Evolutionary conservation across 148 eudicot species (phyloP).

Genomic region (Gaultheria prostrata): DNA sequence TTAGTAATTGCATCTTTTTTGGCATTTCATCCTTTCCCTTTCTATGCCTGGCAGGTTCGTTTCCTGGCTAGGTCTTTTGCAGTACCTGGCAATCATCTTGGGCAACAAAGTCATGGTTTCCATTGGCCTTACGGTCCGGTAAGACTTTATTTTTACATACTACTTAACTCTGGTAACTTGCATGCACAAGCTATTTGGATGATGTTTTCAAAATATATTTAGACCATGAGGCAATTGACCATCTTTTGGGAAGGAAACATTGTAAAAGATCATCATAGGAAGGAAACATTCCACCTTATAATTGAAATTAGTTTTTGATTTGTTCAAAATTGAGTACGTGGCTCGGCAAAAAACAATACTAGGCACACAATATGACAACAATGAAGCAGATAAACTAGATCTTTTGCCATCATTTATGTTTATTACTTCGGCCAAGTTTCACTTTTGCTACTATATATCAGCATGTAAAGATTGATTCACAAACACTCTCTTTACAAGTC

Average conservation of each 20-base stretch:
- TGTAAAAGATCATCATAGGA: neutral
- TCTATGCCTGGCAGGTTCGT: constrained; percentile 63
- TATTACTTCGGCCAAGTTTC: neutral
- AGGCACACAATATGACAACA: neutral
- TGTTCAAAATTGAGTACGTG: neutral
- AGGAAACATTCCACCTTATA: neutral
- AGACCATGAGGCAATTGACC: neutral
- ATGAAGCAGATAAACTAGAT: neutral
- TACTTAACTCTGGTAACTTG: neutral
- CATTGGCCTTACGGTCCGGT: constrained; percentile 99
- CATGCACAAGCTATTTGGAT: neutral
- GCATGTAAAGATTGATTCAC: neutral
- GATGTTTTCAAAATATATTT: no score
- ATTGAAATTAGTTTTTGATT: neutral
- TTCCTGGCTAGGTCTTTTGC: constrained; percentile 96
- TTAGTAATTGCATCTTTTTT: neutral
- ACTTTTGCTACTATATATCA: neutral
- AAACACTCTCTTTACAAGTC: neutral
- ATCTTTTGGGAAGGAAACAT: neutral
- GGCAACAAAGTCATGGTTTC: constrained; percentile 98
- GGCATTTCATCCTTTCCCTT: neutral
- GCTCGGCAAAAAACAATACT: neutral
- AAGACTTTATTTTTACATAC: constrained; percentile 26
- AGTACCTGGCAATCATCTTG: constrained; percentile 97
- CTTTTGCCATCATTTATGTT: neutral